Base-by-base conservation (phyloP, 345 rosid species). In the Syzygium aromaticum region DNA sequence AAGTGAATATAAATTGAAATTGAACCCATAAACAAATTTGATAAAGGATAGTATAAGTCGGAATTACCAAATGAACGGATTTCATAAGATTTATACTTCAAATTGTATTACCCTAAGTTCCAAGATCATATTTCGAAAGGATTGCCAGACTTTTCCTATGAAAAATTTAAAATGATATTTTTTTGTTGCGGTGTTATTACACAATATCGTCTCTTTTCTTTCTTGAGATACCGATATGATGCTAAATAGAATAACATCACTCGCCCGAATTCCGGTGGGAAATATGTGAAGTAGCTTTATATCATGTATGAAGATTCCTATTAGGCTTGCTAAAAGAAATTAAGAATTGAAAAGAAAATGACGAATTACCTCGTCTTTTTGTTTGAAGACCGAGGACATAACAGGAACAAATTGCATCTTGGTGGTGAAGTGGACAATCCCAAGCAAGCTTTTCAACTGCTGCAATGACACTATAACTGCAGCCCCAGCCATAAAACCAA, bases 401-500 rank as follows among this genome's bases (percentile, higher is more conserved):
- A 98, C 99, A 86, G 99, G 97, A 88, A 96, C 64, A 73, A 96
- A 86, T 86, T 96, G 98, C 99, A 98, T 98, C 93, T 94, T 93
- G 87, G 84, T 80, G 84, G 99, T 98, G 91, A 98, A 98, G 88
- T 98, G 99, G 89, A 92, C 95, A 87, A 98, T 98, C 87, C 99
- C 99, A 86, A 98, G 96, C 91, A 98, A 91, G 77, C 98, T 98
- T 87, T 98, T 98, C 11, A 98, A 94, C 88, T 98, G 99, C 63
- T 98, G 99, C 85, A 98, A 91, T 23, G 98, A 94, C 30, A 98
- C 99, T 83, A 98, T 96, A 59, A 98, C 89, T 43, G 99, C 99
- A 54, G 99, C 99, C 52, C 99, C 99, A 59, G 99, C 99, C 95
- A 95, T 98, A 93, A 98, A 98, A 85, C 99, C 99, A 52, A 95